Conservation (phyloP, 2,329 filamentous ascomycete genomes). For the Cadophora luteo-olivacea region DNA sequence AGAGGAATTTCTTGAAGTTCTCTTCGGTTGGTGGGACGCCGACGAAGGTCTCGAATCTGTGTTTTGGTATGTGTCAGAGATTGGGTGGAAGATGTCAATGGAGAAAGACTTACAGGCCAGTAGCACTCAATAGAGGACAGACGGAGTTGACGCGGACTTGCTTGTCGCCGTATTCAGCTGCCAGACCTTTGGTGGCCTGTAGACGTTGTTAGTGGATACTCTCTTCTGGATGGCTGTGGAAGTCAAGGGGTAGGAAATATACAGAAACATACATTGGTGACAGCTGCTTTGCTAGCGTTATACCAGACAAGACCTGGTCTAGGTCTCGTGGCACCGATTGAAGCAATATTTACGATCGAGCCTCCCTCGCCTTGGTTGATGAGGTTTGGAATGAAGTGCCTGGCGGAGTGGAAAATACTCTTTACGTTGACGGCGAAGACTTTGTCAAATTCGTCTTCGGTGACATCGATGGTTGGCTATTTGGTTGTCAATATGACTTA, state of each 20-base stretch:
- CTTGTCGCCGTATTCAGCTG: conserved; percentile 74
- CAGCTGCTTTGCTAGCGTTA: conserved; percentile 71
- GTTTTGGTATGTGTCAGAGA: not conserved
- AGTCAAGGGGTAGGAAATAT: not conserved
- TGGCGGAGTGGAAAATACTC: conserved; percentile 64
- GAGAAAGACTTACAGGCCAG: conserved; percentile 55
- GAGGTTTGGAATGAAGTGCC: conserved; percentile 66
- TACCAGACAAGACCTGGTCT: conserved; percentile 72
- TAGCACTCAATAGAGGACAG: conserved; percentile 71
- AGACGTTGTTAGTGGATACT: conserved; percentile 11
- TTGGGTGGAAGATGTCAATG: not conserved
- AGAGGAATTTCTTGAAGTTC: conserved; percentile 61
- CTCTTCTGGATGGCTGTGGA: not conserved
- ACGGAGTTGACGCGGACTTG: conserved; percentile 77
- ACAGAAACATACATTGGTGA: conserved; percentile 56
- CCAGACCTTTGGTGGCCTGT: conserved; percentile 69
- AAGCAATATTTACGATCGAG: conserved; percentile 70
- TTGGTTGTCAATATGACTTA: not conserved
- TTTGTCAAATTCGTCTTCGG: conserved; percentile 69
- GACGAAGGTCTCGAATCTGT: conserved; percentile 53
- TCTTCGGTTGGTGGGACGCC: conserved; percentile 68
- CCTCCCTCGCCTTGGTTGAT: conserved; percentile 62
- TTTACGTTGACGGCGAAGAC: conserved; percentile 75
- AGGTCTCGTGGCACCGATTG: conserved; percentile 66
- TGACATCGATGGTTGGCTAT: conserved; percentile 64